Base-by-base conservation (phyloP, 2,329 filamentous ascomycete species). In the Daldinia eschscholtzii region DNA sequence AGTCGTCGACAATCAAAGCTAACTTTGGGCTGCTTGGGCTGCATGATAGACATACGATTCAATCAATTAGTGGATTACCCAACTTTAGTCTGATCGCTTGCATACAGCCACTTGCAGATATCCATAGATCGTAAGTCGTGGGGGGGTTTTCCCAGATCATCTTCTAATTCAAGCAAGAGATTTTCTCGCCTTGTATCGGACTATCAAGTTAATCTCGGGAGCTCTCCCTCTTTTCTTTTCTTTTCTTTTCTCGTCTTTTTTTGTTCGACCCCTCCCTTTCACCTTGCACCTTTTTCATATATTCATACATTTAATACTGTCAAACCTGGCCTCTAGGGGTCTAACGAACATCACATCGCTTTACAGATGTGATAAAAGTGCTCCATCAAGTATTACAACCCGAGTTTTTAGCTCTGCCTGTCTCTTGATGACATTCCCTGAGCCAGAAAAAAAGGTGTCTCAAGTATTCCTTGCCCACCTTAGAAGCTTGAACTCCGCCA, bases 401-500 rank as follows among this genome's bases (percentile, higher is more conserved):
- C 50, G 42, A 30, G 41, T 65, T 62, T 62, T 39, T 39, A 48
- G 55, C 67, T 48, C 53, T 57, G 52, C 52, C 33, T 39, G 10
- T 37, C 33, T 37, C 33, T 39, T 39, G 30, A 37, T 9, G 30
- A 20, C 33, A 23, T 37, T 35, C 60, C 42, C 42, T 61, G 39
- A 57, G 63, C 63, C 39, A 12, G 59, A 66, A 60, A 72, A 26
- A 65, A 61, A 72, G 68, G 52, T 71, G 60, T 65, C 66, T 42
- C 53, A 64, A 59, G 53, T 70, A 68, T 72, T 68, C 67, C 69
- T 48, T 46, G 41, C 61, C 62, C 61, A 35, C 61, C 62, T 23
- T 23, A 35, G 28, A 37, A 37, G 70, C 46, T 52, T 64, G 68
- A 70, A 71, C 68, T 69, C 65, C 72, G 64, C 59, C 70, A 52